A percentile compares a stretch with the other conserved stretches of the same genome.
phyloP scores from a whole-genome alignment of 2,329 filamentous ascomycete species.

The Trichoderma afroharzianum region DNA sequence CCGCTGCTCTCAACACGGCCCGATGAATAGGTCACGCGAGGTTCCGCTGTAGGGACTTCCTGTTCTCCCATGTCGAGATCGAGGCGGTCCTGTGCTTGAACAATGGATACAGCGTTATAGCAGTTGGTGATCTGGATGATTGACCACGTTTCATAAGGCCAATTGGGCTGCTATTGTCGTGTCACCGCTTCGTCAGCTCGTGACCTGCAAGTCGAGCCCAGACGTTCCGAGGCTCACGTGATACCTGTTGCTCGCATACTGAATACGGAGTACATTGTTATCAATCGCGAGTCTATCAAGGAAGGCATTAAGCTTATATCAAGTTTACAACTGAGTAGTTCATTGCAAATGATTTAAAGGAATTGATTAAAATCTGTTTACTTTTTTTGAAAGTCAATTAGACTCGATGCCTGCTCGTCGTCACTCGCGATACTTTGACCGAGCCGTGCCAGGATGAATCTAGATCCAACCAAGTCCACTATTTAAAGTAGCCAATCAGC shows the following conservation, averaged over 20 bases:
- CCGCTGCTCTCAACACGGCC: conserved; percentile 16
- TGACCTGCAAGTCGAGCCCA: neutral
- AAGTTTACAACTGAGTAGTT: neutral
- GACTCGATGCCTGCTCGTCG: neutral
- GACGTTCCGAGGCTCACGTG: conserved; percentile 14
- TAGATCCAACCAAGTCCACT: neutral
- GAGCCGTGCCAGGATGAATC: neutral
- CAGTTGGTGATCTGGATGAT: neutral
- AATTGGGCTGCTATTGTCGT: neutral
- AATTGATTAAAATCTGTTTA: neutral
- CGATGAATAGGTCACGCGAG: conserved; percentile 26
- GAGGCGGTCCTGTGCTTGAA: neutral
- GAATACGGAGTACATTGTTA: neutral
- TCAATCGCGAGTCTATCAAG: neutral
- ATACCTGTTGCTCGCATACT: neutral
- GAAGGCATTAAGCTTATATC: neutral
- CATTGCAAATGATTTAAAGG: neutral
- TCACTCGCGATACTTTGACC: neutral
- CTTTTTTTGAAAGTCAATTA: neutral
- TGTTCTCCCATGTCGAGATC: neutral
- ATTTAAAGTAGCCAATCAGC: conserved; percentile 1
- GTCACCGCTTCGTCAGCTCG: conserved; percentile 4
- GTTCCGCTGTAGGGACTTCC: conserved; percentile 25
- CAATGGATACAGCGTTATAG: neutral
- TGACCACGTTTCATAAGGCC: too few relatives aligned